Conservation (phyloP, 371 early-diverging fungal genomes). For the Zopfochytrium polystomum region DNA sequence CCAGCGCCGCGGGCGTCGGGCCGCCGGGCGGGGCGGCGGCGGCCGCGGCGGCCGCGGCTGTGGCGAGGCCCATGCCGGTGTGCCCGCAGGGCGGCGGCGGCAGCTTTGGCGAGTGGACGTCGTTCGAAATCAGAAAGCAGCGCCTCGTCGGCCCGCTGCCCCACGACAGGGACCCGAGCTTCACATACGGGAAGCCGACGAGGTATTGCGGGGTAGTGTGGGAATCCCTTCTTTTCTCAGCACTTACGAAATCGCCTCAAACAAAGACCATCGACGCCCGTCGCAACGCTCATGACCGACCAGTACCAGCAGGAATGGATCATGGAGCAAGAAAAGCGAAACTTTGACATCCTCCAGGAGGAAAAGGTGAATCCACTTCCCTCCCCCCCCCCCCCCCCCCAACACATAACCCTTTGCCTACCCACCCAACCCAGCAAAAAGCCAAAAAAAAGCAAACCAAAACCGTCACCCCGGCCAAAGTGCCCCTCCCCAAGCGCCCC, state of each 20-base stretch:
- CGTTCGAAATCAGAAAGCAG: conserved; percentile 17
- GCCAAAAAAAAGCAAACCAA: conserved; percentile 18
- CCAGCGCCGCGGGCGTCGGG: conserved; percentile 9
- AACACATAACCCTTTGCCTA: background rate
- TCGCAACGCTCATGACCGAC: conserved; percentile 52
- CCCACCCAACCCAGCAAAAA: background rate
- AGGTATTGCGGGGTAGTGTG: conserved; percentile 25
- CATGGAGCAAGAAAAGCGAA: conserved; percentile 25
- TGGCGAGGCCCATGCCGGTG: no score
- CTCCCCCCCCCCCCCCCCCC: background rate
- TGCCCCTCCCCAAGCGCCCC: conserved; percentile 22
- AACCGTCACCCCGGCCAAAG: conserved; percentile 18
- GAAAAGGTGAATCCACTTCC: conserved; percentile 21
- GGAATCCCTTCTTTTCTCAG: background rate
- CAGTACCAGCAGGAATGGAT: conserved; percentile 50
- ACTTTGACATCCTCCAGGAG: conserved; percentile 1
- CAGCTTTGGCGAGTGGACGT: conserved; percentile 8
- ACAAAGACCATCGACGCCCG: conserved; percentile 49
- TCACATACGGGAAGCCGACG: conserved; percentile 53
- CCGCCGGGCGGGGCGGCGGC: conserved; percentile 13
- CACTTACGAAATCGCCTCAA: background rate
- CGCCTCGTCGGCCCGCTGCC: conserved; percentile 39
- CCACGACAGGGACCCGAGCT: conserved; percentile 42
- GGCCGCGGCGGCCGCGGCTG: conserved; percentile 9
- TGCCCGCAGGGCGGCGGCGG: conserved; percentile 10